Evolutionary conservation across 2,329 filamentous ascomycete species (phyloP), one percentile per base, ranked within the genome.

Genomic region (Alternaria sp.): DNA sequence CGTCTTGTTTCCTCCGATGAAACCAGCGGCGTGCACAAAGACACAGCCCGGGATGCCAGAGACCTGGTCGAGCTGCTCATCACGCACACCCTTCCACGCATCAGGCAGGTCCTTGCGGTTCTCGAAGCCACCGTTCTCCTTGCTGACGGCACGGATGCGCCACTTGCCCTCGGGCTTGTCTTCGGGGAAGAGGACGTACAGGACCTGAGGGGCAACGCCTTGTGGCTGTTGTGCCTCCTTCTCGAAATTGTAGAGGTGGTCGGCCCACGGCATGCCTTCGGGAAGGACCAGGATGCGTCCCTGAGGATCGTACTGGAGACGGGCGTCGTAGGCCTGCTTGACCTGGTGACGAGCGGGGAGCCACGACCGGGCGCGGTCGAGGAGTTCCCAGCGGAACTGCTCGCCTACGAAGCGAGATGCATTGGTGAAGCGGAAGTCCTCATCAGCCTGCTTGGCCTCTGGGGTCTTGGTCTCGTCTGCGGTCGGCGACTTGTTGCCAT

Each of bases 1-100:
- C 0, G 92, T 96, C 85, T 92, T 91, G 82, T 97, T 96, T 3
- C 96, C 96, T 18, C 96, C 96, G 76, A 98, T 98, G 82, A 99
- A 99, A 26, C 96, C 96, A 57, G 91, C 90, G 4, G 94, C 94
- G 79, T 99, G 96, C 28, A 97, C 92, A 79, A 99, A 99, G 26
- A 99, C 90, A 66, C 92, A 90, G 7, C 94, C 93, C 6, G 84
- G 83, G 26, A 93, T 84, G 37, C 90, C 89, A 23, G 87, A 83
- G 15, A 94, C 85, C 71, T 87, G 86, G 79, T 95, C 93, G 57
- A 99, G 85, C 80, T 94, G 89, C 71, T 91, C 90, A 77, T 98
- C 96, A 44, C 96, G 87, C 69, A 97, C 90, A 8, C 96, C 96
- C 74, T 95, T 90, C 96, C 96, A 99, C 18, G 89, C 87, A 82